Evolutionary conservation across 768 basidiomycete species (phyloP).

Genomic region (Podaxis sp.): DNA sequence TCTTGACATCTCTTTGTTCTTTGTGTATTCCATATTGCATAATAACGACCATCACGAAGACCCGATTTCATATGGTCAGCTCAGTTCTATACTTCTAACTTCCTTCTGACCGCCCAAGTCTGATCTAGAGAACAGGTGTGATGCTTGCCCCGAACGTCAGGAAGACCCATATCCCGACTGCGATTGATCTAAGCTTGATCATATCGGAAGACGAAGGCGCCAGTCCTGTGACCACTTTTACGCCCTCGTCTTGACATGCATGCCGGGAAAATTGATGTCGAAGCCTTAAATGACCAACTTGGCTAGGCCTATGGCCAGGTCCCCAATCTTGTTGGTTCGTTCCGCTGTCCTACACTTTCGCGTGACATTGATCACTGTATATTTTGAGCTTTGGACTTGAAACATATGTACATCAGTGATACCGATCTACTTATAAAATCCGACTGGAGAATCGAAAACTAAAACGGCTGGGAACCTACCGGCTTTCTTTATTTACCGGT

Average conservation of each 20-base stretch:
- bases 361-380: neutral
- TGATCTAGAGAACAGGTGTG: neutral
- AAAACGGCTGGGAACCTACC: neutral
- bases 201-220: constrained; percentile 35
- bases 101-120: neutral
- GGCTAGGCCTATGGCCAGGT: constrained; percentile 19
- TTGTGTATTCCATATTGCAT: neutral
- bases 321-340: constrained; percentile 53
- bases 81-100: constrained; percentile 2
- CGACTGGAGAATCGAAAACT: neutral
- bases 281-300: constrained; percentile 57
- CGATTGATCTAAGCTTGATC: neutral
- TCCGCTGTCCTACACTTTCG: constrained; percentile 59
- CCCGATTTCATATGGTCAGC: neutral
- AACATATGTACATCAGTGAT: neutral
- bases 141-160: neutral
- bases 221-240: constrained; percentile 25
- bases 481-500: constrained; percentile 10
- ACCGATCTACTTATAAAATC: neutral
- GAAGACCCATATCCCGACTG: constrained; percentile 4
- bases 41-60: neutral
- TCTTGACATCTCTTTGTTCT: neutral
- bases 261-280: constrained; percentile 47
- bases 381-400: neutral
- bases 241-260: constrained; percentile 37